phyloP scores from a whole-genome alignment of 73 alveolate genomes.

The Symbiodinium pilosum region DNA sequence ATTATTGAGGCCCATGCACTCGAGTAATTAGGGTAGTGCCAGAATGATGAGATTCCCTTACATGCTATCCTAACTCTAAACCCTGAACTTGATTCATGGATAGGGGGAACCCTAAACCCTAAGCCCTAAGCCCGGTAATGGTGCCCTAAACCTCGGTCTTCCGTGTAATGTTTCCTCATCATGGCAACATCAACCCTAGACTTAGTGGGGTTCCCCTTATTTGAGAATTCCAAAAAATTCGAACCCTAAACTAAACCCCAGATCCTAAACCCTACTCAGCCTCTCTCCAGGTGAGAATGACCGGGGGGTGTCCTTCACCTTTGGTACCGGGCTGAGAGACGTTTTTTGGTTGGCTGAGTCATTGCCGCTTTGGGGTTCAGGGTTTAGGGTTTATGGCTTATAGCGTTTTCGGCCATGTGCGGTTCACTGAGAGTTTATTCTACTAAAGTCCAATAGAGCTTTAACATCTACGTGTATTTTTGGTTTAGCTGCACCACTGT shows the following conservation, averaged over 20 bases:
- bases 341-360: too few relatives aligned
- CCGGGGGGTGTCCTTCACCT: slow-evolving; percentile 99
- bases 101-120: background rate
- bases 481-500: background rate
- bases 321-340: slow-evolving; percentile 96
- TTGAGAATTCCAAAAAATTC: background rate
- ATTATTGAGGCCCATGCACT: too few relatives aligned
- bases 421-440: too few relatives aligned
- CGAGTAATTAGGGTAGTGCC: too few relatives aligned
- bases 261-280: background rate
- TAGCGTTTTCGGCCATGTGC: background rate
- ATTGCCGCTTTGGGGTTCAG: background rate
- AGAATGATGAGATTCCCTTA: too few relatives aligned
- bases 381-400: background rate
- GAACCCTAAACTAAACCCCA: background rate
- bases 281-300: slow-evolving; percentile 96
- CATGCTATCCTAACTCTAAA: background rate
- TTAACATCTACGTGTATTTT: background rate
- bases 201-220: background rate
- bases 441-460: background rate
- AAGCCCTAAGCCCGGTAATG: background rate
- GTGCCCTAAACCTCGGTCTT: background rate
- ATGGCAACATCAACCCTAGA: background rate
- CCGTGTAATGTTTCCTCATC: background rate
- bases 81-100: background rate